Conservation (phyloP, 1,139 yeast genomes). For the Protomyces inouyei region DNA sequence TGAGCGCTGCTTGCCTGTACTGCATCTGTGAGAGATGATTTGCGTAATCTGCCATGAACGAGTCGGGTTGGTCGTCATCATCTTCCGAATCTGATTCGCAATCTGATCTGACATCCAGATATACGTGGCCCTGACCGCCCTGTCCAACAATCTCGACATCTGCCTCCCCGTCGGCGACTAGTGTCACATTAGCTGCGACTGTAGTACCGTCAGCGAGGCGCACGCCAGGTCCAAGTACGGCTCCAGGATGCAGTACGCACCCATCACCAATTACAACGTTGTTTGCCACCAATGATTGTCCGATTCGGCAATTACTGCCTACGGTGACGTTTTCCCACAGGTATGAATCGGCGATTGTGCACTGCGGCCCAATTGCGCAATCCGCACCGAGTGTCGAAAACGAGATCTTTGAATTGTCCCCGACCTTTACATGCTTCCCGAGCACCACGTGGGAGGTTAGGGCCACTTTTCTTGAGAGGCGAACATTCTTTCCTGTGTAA, state of each 20-base stretch:
- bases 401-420: slow-evolving; percentile 52
- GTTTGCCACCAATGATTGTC: slow-evolving; percentile 65
- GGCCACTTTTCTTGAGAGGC: slow-evolving; percentile 88
- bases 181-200: slow-evolving; percentile 33
- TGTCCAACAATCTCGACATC: slow-evolving; percentile 37
- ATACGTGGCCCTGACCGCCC: slow-evolving; percentile 50
- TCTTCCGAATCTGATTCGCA: slow-evolving; percentile 45
- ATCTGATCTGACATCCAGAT: slow-evolving; percentile 58
- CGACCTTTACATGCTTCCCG: slow-evolving; percentile 50
- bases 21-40: slow-evolving; percentile 38
- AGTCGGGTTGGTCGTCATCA: slow-evolving; percentile 41
- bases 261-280: slow-evolving; percentile 52
- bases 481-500: slow-evolving; percentile 72
- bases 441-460: slow-evolving; percentile 71
- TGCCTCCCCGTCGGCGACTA: slow-evolving; percentile 36
- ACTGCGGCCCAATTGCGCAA: slow-evolving; percentile 78
- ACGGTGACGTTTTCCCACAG: slow-evolving; percentile 79
- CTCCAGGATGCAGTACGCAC: slow-evolving; percentile 56
- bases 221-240: slow-evolving; percentile 76
- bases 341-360: slow-evolving; percentile 63
- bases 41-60: slow-evolving; percentile 34
- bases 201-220: slow-evolving; percentile 48
- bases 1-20: slow-evolving; percentile 42
- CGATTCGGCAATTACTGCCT: slow-evolving; percentile 57
- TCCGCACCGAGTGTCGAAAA: slow-evolving; percentile 78